These are phyloP conservation scores for Trichoderma polysporum DNA, from an alignment of 2,329 filamentous ascomycete species.

Conservation along the genomic window DNA sequence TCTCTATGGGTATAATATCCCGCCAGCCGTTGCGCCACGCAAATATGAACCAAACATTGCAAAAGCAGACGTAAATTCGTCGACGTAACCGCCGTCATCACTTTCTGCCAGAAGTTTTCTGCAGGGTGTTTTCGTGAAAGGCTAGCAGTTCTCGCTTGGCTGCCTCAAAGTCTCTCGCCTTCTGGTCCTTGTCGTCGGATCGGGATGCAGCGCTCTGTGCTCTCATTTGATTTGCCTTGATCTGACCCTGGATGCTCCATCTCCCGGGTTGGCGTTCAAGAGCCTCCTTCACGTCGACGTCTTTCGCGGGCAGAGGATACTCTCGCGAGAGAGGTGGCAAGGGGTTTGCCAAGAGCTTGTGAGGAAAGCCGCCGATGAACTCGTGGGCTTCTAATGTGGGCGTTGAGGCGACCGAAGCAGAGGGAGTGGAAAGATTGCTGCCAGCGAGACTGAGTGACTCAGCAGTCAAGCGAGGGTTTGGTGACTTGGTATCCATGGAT, in stretches of 20 bases:
- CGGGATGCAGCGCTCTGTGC: constrained; percentile 25
- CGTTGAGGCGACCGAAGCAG: constrained; percentile 8
- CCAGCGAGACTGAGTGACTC: constrained; percentile 3
- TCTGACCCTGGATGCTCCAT: constrained; percentile 41
- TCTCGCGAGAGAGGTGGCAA: constrained; percentile 37
- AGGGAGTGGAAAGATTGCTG: constrained; percentile 16
- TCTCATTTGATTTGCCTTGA: constrained; percentile 35
- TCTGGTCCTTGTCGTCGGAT: constrained; percentile 36
- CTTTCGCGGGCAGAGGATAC: constrained; percentile 42
- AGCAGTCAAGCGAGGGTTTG: constrained; percentile 2
- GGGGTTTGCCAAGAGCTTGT: constrained; percentile 23
- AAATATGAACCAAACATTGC: neutral
- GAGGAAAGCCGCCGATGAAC: constrained; percentile 1
- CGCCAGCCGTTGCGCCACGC: constrained; percentile 3
- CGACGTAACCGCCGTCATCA: neutral
- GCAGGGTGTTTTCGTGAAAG: constrained; percentile 32
- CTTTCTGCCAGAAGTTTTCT: neutral
- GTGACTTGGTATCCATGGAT: constrained; percentile 7
- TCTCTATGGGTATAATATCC: constrained; percentile 11
- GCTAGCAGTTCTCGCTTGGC: constrained; percentile 49
- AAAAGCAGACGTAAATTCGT: constrained; percentile 1
- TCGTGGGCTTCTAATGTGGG: constrained; percentile 15
- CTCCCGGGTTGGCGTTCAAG: constrained; percentile 45
- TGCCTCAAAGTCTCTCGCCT: constrained; percentile 44
- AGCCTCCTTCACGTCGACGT: constrained; percentile 44